Conservation (phyloP, 2,329 filamentous ascomycete genomes). For the Diaporthe caulivora region DNA sequence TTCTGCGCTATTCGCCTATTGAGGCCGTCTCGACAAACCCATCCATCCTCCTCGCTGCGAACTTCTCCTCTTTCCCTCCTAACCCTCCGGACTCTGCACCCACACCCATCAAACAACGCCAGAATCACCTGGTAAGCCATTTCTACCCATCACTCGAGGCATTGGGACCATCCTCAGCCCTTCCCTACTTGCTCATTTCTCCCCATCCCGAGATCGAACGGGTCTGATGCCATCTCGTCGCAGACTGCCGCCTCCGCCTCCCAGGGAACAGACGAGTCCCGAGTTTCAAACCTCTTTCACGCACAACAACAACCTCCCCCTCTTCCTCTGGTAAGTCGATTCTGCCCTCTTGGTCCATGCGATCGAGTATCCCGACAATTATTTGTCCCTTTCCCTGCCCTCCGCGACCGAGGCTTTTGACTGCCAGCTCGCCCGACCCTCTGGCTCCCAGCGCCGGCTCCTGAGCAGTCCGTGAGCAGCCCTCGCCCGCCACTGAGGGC, state of each 20-base stretch:
- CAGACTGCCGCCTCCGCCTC: conserved; percentile 41
- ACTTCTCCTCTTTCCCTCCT: conserved; percentile 48
- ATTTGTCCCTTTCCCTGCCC: conserved; percentile 38
- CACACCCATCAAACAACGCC: conserved; percentile 46
- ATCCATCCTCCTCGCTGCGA: conserved; percentile 46
- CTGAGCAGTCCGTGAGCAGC: conserved; percentile 31
- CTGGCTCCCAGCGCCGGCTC: conserved; percentile 17
- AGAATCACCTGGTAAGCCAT: conserved; percentile 45
- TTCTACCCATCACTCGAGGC: conserved; percentile 34
- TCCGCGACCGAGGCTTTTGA: conserved; percentile 36
- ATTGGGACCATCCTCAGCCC: conserved; percentile 27
- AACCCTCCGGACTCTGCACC: conserved; percentile 47
- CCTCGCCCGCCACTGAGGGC: background rate
- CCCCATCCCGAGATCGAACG: conserved; percentile 19
- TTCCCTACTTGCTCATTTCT: conserved; percentile 31
- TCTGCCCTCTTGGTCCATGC: conserved; percentile 48
- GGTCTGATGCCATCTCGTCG: conserved; percentile 42
- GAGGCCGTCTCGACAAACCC: conserved; percentile 43
- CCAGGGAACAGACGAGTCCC: conserved; percentile 43
- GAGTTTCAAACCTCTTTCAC: conserved; percentile 44
- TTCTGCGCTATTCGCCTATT: conserved; percentile 42
- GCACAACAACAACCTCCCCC: conserved; percentile 50
- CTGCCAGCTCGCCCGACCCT: conserved; percentile 30
- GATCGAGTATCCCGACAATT: conserved; percentile 47
- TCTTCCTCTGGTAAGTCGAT: conserved; percentile 53